phyloP scores from a whole-genome alignment of 345 rosid species.

The Linum tenue region DNA sequence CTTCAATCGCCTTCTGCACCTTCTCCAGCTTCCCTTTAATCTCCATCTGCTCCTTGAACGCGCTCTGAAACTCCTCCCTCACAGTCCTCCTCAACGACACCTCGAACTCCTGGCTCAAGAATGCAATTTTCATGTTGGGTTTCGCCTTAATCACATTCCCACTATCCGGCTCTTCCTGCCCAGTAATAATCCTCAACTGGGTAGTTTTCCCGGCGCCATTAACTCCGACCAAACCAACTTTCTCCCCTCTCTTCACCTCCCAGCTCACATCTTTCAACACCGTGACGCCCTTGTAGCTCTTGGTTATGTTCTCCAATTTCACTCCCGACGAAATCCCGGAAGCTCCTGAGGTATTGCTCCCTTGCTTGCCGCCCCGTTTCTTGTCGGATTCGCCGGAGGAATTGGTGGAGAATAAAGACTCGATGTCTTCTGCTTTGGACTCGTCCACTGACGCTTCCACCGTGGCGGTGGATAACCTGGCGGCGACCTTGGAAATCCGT shows the following conservation, averaged over 20 bases:
- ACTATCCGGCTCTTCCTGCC: constrained; percentile 79
- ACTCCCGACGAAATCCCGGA: constrained; percentile 82
- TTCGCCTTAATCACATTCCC: constrained; percentile 80
- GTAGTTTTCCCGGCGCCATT: constrained; percentile 98
- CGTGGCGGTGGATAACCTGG: constrained; percentile 44
- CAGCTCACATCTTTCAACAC: constrained; percentile 71
- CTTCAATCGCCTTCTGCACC: constrained; percentile 82
- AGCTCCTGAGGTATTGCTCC: constrained; percentile 33
- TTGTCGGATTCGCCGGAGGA: constrained; percentile 21
- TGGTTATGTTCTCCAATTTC: constrained; percentile 71
- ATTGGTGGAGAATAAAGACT: constrained; percentile 56
- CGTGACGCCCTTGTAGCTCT: constrained; percentile 73
- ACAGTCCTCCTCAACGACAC: constrained; percentile 78
- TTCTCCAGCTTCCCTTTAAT: constrained; percentile 52
- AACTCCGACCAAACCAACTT: constrained; percentile 83
- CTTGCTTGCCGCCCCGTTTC: constrained; percentile 29
- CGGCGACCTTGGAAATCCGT: constrained; percentile 18
- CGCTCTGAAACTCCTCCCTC: constrained; percentile 83
- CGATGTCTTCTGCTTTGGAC: constrained; percentile 41
- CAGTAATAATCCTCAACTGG: constrained; percentile 77
- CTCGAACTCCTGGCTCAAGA: constrained; percentile 86
- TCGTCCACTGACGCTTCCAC: constrained; percentile 39
- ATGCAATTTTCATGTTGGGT: constrained; percentile 59
- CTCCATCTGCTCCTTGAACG: constrained; percentile 92
- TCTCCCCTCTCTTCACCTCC: constrained; percentile 92